These are phyloP conservation scores for Gilbertella persicaria DNA, from an alignment of 371 early-diverging fungal genomes.

Conservation along the genomic window DNA sequence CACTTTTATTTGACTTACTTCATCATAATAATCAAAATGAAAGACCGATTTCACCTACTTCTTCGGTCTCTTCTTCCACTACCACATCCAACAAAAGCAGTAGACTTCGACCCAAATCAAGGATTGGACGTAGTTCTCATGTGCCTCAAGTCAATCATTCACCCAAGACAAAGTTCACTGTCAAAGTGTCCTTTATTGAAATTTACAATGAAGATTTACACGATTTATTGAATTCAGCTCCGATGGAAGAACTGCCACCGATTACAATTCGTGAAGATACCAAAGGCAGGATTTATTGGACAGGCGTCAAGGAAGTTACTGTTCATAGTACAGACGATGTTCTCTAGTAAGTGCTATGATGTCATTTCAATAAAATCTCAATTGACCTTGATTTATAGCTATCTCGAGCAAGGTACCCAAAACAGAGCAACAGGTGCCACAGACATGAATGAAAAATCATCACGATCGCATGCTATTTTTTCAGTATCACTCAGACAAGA, in stretches of 20 bases:
- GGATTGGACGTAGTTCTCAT: conserved; percentile 8
- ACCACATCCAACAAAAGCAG: conserved; percentile 18
- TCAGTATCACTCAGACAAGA: conserved; percentile 81
- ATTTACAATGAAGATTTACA: conserved; percentile 98
- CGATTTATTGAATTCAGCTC: conserved; percentile 72
- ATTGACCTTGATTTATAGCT: conserved; percentile 25
- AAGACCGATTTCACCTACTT: conserved; percentile 23
- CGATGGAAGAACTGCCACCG: conserved; percentile 58
- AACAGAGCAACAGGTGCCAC: conserved; percentile 95
- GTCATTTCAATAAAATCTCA: not conserved
- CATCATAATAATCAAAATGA: conserved; percentile 5
- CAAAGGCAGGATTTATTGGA: conserved; percentile 89
- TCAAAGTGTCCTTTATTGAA: conserved; percentile 82
- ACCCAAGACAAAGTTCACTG: conserved; percentile 37
- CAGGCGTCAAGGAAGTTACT: conserved; percentile 81
- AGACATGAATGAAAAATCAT: conserved; percentile 96
- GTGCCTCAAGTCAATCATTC: conserved; percentile 3
- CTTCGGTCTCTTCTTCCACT: conserved; percentile 26
- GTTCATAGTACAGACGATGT: conserved; percentile 80
- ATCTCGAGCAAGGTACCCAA: conserved; percentile 76
- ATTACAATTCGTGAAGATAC: conserved; percentile 91
- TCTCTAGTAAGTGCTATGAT: conserved; percentile 49
- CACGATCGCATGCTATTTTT: conserved; percentile 98
- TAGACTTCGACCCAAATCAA: conserved; percentile 20
- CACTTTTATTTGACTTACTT: conserved; percentile 63